Conservation (phyloP, 768 basidiomycete species). For the Mycena vulgaris region DNA sequence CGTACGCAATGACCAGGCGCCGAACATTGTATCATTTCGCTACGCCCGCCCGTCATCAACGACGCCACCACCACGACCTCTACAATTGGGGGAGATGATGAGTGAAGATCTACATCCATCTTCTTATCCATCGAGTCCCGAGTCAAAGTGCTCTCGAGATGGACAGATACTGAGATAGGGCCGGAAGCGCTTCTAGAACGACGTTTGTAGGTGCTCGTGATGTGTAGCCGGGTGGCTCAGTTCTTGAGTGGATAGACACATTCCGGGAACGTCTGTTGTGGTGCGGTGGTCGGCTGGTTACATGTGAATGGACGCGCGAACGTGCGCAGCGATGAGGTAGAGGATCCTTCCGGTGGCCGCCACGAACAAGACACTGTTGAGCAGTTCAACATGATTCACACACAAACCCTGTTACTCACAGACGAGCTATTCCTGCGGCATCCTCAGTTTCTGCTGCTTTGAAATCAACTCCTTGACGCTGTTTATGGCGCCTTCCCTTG, state of each 20-base stretch:
- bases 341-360: slow-evolving; percentile 19
- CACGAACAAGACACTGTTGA: neutral
- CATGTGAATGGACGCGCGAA: slow-evolving; percentile 3
- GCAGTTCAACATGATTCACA: neutral
- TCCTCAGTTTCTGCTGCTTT: slow-evolving; percentile 48
- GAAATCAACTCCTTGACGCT: slow-evolving; percentile 71
- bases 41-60: too few species aligned
- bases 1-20: too few species aligned
- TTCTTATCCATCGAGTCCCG: slow-evolving; percentile 21
- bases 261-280: slow-evolving; percentile 2
- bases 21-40: too few species aligned
- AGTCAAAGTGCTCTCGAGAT: slow-evolving; percentile 20
- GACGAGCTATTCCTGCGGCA: neutral
- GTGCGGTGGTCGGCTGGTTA: neutral
- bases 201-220: neutral
- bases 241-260: neutral
- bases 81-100: neutral
- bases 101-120: neutral
- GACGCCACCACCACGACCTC: neutral
- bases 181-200: slow-evolving; percentile 13
- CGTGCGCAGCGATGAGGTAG: neutral
- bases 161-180: slow-evolving; percentile 28
- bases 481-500: slow-evolving; percentile 78
- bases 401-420: neutral
- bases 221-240: slow-evolving; percentile 10